These are phyloP conservation scores for Bipolaris gigantea DNA, from an alignment of 2,329 filamentous ascomycete genomes.

Conservation along the genomic window DNA sequence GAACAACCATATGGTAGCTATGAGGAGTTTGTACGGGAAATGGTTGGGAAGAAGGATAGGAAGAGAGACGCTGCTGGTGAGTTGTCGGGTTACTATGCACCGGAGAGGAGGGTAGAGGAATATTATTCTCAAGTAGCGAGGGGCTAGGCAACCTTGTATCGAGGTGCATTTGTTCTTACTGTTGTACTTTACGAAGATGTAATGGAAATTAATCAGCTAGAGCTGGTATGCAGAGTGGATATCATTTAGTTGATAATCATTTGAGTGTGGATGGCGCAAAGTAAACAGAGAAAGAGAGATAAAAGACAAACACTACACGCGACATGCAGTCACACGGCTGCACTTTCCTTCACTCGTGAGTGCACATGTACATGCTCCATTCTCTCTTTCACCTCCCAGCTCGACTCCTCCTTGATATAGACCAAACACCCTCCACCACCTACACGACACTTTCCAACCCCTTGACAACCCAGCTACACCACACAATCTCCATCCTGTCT, in stretches of 20 bases:
- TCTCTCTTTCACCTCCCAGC: neutral
- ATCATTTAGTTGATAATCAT: too few species aligned
- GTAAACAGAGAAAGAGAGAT: neutral
- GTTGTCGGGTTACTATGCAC: slow-evolving; percentile 27
- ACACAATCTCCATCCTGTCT: neutral
- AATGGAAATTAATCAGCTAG: too few species aligned
- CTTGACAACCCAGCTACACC: too few species aligned
- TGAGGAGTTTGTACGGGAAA: slow-evolving; percentile 18
- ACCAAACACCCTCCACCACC: neutral
- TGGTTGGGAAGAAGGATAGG: slow-evolving; percentile 18
- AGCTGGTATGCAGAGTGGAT: too few species aligned
- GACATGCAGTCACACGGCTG: neutral
- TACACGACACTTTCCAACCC: neutral
- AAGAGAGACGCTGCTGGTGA: slow-evolving; percentile 4
- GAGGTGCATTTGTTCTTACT: neutral
- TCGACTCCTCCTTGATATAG: neutral
- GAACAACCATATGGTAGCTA: slow-evolving; percentile 14
- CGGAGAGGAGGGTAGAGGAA: slow-evolving; percentile 22
- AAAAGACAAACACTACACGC: too few species aligned
- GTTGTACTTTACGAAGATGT: neutral
- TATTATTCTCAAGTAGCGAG: slow-evolving; percentile 22
- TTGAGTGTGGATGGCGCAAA: neutral
- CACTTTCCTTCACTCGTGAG: neutral
- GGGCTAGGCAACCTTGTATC: neutral
- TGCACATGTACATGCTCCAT: neutral